phyloP scores from a whole-genome alignment of 345 rosid genomes.

The Luvunga scandens region DNA sequence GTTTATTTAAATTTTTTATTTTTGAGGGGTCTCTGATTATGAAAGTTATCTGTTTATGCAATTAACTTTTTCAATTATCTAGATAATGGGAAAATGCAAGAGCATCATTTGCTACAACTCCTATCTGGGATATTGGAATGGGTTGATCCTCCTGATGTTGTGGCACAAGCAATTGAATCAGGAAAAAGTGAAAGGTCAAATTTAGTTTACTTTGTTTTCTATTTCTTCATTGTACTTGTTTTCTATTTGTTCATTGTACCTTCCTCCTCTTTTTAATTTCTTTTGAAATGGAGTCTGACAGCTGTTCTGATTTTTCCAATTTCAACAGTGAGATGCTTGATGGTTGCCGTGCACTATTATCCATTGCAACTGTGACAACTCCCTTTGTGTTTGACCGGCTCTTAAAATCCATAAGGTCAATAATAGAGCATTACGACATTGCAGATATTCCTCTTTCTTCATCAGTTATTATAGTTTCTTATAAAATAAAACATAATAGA shows the following conservation, averaged over 20 bases:
- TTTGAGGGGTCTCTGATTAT: not conserved
- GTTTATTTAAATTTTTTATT: not conserved
- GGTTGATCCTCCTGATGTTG: conserved; percentile 86
- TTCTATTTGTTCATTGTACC: conserved; percentile 24
- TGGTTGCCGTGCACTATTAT: conserved; percentile 92
- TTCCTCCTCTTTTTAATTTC: not conserved
- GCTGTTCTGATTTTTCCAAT: conserved; percentile 22
- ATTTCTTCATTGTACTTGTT: conserved; percentile 23
- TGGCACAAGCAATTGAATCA: conserved; percentile 72
- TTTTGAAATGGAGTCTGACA: conserved; percentile 13
- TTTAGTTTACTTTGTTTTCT: conserved; percentile 11
- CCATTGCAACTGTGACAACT: conserved; percentile 72
- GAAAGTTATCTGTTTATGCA: conserved; percentile 16
- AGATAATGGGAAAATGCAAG: conserved; percentile 72
- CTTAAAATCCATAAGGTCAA: conserved; percentile 77
- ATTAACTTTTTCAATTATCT: conserved; percentile 40
- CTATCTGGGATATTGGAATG: conserved; percentile 84
- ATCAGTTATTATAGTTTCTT: not conserved
- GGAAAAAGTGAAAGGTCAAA: conserved; percentile 90
- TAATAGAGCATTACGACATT: conserved; percentile 1
- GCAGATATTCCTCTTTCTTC: not conserved
- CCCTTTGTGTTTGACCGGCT: conserved; percentile 74
- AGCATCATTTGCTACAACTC: conserved; percentile 77
- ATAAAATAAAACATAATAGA: not conserved
- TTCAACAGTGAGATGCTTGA: conserved; percentile 85